A percentile compares a stretch with the other conserved stretches of the same genome.
These are phyloP conservation scores for Penicillium sumatraense DNA, from an alignment of 2,329 filamentous ascomycete genomes.

Conservation along the genomic window DNA sequence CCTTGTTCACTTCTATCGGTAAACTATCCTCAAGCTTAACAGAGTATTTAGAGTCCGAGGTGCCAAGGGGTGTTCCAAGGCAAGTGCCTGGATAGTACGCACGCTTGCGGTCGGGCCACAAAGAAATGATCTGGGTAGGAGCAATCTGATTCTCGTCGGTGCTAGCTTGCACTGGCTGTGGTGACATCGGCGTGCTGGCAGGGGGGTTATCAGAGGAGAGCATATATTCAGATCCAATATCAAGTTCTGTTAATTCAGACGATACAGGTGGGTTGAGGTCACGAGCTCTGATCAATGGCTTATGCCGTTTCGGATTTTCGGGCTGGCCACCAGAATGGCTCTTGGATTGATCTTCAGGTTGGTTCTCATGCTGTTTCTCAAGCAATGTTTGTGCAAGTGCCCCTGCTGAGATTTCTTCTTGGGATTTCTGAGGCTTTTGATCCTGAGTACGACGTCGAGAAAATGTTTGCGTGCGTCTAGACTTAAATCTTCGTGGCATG, in stretches of 20 bases:
- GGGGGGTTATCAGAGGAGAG: constrained; percentile 13
- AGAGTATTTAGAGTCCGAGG: constrained; percentile 47
- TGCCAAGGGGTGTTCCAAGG: constrained; percentile 49
- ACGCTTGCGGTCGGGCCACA: constrained; percentile 60
- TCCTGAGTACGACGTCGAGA: constrained; percentile 10
- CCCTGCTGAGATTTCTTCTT: neutral
- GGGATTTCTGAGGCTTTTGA: neutral
- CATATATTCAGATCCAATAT: constrained; percentile 16
- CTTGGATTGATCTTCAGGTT: neutral
- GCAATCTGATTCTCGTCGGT: constrained; percentile 36
- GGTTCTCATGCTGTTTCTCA: neutral
- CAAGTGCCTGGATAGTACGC: constrained; percentile 67
- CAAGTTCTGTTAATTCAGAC: constrained; percentile 20
- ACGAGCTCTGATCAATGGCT: neutral
- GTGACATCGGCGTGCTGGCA: constrained; percentile 17
- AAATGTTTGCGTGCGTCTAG: constrained; percentile 8
- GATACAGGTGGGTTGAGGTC: constrained; percentile 1
- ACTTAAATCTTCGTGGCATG: constrained; percentile 24
- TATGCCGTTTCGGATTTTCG: neutral
- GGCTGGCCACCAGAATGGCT: neutral
- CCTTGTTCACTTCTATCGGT: constrained; percentile 44
- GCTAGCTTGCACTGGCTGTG: constrained; percentile 9
- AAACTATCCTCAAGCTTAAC: constrained; percentile 52
- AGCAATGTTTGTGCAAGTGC: neutral
- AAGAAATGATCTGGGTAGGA: constrained; percentile 61